These are phyloP conservation scores for Plasmodiophora brassicae DNA, from an alignment of 208 protist genomes.

Conservation along the genomic window DNA sequence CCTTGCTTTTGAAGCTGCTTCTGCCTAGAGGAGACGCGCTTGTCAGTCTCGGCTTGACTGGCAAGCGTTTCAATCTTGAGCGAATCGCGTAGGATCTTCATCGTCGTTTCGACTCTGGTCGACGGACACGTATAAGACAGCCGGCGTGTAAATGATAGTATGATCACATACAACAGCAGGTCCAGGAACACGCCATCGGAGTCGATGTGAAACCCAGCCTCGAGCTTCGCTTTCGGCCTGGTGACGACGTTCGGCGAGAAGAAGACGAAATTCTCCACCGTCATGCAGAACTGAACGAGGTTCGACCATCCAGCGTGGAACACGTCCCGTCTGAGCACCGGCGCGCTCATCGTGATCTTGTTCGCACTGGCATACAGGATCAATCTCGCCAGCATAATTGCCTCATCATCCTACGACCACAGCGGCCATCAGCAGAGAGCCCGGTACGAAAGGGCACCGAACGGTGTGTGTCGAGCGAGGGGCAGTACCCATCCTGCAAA, in stretches of 20 bases:
- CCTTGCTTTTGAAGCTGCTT: conserved; percentile 3
- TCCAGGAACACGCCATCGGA: conserved; percentile 11
- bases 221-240: background rate
- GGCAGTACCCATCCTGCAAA: conserved; percentile 11
- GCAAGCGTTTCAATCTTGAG: background rate
- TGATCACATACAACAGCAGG: too few relatives aligned
- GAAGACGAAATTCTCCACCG: conserved; percentile 10
- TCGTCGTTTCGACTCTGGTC: background rate
- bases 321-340: background rate
- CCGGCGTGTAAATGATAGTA: too few relatives aligned
- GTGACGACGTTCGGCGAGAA: background rate
- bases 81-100: background rate
- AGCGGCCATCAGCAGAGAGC: too few relatives aligned
- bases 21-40: background rate
- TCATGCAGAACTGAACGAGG: background rate
- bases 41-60: background rate
- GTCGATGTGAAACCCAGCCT: conserved; percentile 8
- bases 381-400: background rate
- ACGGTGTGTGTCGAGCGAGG: too few relatives aligned
- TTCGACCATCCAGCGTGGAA: conserved; percentile 9
- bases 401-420: conserved; percentile 18
- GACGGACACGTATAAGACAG: too few relatives aligned
- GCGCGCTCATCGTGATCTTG: background rate
- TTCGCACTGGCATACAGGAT: conserved; percentile 23
- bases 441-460: too few relatives aligned